phyloP scores from a whole-genome alignment of 768 basidiomycete species.

The Xerocomellus chrysenteron region DNA sequence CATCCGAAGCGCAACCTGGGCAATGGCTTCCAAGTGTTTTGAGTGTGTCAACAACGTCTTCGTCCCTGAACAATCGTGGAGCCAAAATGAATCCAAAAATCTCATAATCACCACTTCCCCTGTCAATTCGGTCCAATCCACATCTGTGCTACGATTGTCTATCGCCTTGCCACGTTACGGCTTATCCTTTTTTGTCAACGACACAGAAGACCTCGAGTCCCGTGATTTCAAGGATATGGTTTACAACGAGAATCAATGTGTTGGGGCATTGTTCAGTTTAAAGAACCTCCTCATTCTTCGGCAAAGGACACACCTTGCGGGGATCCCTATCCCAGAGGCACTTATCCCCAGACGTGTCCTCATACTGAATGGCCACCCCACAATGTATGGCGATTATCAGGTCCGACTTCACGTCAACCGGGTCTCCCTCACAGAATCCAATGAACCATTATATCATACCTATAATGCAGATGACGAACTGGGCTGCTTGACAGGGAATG shows the following conservation, averaged over 20 bases:
- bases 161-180: slow-evolving; percentile 36
- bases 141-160: neutral
- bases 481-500: neutral
- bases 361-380: neutral
- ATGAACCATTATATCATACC: neutral
- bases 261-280: slow-evolving; percentile 43
- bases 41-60: neutral
- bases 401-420: no score
- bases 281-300: slow-evolving; percentile 30
- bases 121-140: neutral
- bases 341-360: neutral
- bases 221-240: slow-evolving; percentile 38
- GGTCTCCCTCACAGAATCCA: neutral
- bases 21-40: slow-evolving; percentile 9
- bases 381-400: no score
- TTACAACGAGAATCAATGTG: slow-evolving; percentile 37
- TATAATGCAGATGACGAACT: neutral
- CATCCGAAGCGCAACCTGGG: slow-evolving; percentile 17
- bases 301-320: neutral
- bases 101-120: slow-evolving; percentile 14
- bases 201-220: slow-evolving; percentile 32
- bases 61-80: no score
- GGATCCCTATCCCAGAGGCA: neutral
- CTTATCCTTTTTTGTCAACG: slow-evolving; percentile 38
- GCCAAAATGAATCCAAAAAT: neutral